These are phyloP conservation scores for Naganishia vishniacii DNA, from an alignment of 768 basidiomycete species.

Conservation along the genomic window DNA sequence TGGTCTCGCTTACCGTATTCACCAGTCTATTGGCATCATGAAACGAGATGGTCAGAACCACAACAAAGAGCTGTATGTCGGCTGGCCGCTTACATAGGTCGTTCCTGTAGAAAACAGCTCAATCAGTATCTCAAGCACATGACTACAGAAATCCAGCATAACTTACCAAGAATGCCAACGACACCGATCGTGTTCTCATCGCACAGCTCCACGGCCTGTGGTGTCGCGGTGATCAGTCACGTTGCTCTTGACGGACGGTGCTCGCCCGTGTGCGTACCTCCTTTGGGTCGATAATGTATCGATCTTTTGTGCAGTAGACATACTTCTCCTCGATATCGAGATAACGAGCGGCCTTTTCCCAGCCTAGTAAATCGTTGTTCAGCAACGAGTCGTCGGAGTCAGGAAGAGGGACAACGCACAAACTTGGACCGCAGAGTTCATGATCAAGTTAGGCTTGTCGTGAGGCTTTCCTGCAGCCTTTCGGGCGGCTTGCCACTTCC, in stretches of 20 bases:
- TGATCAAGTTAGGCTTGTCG: slow-evolving; percentile 32
- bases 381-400: too few species aligned
- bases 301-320: slow-evolving; percentile 35
- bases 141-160: background rate
- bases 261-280: slow-evolving; percentile 26
- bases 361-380: slow-evolving; percentile 32
- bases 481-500: slow-evolving; percentile 26
- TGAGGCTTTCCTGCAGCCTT: slow-evolving; percentile 26
- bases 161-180: slow-evolving; percentile 36
- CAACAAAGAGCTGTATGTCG: too few species aligned
- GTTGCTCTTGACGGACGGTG: background rate
- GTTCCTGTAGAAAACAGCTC: slow-evolving; percentile 2
- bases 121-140: too few species aligned
- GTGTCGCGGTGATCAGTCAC: background rate
- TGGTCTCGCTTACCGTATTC: slow-evolving; percentile 14
- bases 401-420: slow-evolving; percentile 21
- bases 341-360: slow-evolving; percentile 45
- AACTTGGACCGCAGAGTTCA: slow-evolving; percentile 39
- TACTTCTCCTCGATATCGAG: slow-evolving; percentile 47
- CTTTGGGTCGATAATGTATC: slow-evolving; percentile 45
- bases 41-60: background rate
- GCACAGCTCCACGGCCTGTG: slow-evolving; percentile 33
- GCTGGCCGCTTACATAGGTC: slow-evolving; percentile 18
- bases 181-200: slow-evolving; percentile 48
- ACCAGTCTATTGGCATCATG: background rate